Evolutionary conservation across 2,329 filamentous ascomycete species (phyloP).

Genomic region (Verticillium klebahnii): DNA sequence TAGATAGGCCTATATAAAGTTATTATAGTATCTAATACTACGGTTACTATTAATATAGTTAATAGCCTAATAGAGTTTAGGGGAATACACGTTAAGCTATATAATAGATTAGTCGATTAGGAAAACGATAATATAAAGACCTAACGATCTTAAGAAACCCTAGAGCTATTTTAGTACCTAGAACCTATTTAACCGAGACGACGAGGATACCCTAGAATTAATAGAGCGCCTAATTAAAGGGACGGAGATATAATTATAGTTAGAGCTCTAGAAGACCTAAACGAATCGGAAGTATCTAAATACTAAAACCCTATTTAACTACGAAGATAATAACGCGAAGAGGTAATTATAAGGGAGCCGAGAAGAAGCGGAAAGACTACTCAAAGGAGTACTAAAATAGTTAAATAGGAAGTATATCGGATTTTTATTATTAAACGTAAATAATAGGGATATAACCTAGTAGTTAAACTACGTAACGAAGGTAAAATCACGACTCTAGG

Average conservation of each 20-base stretch:
- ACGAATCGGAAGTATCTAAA: no score
- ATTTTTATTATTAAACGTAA: background rate
- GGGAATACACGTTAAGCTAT: background rate
- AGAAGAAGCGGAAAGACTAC: no score
- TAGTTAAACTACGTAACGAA: background rate
- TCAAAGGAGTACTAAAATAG: background rate
- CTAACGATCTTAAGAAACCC: accelerated
- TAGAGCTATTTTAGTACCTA: background rate
- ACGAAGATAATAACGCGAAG: no score
- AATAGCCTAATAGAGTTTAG: background rate
- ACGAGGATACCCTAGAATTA: background rate
- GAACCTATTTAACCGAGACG: background rate
- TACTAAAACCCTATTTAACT: no score
- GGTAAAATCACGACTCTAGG: background rate
- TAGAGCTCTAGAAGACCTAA: no score
- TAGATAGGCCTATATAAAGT: background rate
- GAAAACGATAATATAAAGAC: background rate
- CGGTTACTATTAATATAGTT: background rate
- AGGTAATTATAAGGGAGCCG: no score
- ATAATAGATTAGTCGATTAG: background rate
- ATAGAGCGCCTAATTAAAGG: no score
- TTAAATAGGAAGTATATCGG: background rate
- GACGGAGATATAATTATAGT: no score
- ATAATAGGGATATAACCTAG: background rate
- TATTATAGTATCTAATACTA: background rate